These are phyloP conservation scores for Porcisia deanei DNA, from an alignment of 208 protist genomes.

Conservation along the genomic window DNA sequence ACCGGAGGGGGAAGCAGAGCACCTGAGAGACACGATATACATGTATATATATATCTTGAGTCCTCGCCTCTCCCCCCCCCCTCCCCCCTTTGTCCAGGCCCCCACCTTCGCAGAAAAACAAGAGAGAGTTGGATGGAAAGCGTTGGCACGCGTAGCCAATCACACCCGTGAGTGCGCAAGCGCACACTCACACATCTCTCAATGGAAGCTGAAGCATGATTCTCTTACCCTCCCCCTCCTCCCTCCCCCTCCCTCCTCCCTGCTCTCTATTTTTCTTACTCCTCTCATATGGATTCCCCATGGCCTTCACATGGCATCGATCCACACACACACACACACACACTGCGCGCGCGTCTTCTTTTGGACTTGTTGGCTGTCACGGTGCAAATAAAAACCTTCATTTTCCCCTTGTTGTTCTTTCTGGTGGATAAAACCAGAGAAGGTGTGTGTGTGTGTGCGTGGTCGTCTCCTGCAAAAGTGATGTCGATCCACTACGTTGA, in stretches of 20 bases:
- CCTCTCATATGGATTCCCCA: background rate
- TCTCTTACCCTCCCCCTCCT: background rate
- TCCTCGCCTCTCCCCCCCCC: background rate
- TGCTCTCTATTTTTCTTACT: background rate
- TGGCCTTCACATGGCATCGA: background rate
- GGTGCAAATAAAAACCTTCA: background rate
- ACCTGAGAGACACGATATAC: no score
- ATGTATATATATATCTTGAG: no score
- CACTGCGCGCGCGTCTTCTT: background rate
- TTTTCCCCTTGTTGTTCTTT: background rate
- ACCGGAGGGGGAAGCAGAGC: no score
- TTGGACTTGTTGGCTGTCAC: background rate
- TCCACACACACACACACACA: background rate
- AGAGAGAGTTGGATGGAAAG: background rate
- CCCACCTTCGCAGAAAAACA: background rate
- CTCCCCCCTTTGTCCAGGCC: background rate
- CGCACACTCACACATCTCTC: background rate
- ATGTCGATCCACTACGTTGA: constrained; percentile 50
- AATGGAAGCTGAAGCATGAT: background rate
- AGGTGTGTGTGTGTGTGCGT: background rate
- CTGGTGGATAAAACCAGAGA: background rate
- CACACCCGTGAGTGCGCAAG: background rate
- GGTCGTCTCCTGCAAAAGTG: background rate
- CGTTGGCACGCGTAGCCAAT: no score
- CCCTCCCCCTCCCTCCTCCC: background rate